Evolutionary conservation across 1,139 yeast species (phyloP).

Genomic region (Candida neerlandica): DNA sequence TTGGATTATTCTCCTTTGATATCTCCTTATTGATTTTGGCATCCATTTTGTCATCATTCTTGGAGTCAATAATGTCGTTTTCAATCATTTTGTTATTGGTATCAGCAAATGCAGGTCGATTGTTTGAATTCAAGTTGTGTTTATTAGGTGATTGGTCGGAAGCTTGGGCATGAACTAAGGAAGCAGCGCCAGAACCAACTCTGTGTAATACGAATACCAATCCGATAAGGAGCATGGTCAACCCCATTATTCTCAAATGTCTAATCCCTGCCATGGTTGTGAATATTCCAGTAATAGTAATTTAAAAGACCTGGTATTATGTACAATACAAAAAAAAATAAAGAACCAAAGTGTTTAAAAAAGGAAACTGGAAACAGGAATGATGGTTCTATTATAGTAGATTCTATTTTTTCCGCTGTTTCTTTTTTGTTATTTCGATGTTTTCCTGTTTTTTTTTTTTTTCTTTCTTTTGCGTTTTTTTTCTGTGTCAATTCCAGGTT

Average conservation of each 20-base stretch:
- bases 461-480: not conserved
- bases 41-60: constrained; percentile 39
- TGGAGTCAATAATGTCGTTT: constrained; percentile 31
- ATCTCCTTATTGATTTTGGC: constrained; percentile 45
- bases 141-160: constrained; percentile 17
- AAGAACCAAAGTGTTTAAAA: not conserved
- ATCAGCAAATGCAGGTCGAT: constrained; percentile 5
- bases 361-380: not conserved
- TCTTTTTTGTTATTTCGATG: constrained; percentile 1
- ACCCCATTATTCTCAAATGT: constrained; percentile 23
- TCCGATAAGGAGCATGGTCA: constrained; percentile 19
- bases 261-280: constrained; percentile 19
- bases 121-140: constrained; percentile 7
- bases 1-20: constrained; percentile 24
- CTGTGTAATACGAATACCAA: constrained; percentile 21
- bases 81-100: constrained; percentile 12
- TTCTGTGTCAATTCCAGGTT: not conserved
- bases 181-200: constrained; percentile 15
- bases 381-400: not conserved
- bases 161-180: constrained; percentile 18
- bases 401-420: not conserved
- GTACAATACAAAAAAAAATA: not conserved
- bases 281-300: not conserved
- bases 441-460: not conserved
- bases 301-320: not conserved